Conservation (phyloP, 805 yeast genomes). For the Sugiyamaella americana region DNA sequence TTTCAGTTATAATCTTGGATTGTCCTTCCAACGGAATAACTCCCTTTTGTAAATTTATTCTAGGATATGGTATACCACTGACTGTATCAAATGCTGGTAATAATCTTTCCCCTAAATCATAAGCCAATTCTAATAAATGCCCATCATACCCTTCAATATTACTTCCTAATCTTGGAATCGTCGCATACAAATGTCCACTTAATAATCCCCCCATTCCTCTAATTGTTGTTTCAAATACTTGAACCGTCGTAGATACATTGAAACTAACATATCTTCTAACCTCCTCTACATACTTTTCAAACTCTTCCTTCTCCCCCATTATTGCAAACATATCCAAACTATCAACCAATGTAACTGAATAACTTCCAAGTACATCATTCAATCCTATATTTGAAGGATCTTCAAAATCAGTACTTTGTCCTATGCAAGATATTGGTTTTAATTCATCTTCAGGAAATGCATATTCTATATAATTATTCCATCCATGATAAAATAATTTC, state of each 20-base stretch:
- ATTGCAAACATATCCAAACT: conserved; percentile 73
- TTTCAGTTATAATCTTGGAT: conserved; percentile 40
- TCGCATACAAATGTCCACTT: conserved; percentile 69
- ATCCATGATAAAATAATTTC: conserved; percentile 63
- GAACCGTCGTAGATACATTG: conserved; percentile 55
- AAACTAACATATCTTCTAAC: conserved; percentile 42
- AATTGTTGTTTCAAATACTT: conserved; percentile 83
- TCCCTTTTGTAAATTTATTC: conserved; percentile 63
- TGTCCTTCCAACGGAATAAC: conserved; percentile 25
- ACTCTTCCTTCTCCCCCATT: conserved; percentile 54
- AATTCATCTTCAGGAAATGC: conserved; percentile 82
- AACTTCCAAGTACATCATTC: conserved; percentile 84
- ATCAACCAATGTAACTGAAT: conserved; percentile 72
- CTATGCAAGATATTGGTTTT: conserved; percentile 63
- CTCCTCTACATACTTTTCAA: conserved; percentile 41
- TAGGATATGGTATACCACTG: conserved; percentile 66
- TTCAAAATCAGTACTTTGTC: conserved; percentile 57
- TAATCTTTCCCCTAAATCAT: conserved; percentile 66
- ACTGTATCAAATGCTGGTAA: conserved; percentile 61
- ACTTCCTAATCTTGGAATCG: conserved; percentile 42
- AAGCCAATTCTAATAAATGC: conserved; percentile 61
- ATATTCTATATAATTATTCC: conserved; percentile 57
- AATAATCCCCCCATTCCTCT: conserved; percentile 77
- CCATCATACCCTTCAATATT: conserved; percentile 54
- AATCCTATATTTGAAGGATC: conserved; percentile 50